Conservation (phyloP, 2,329 filamentous ascomycete species). For the Botrytis paeoniae region DNA sequence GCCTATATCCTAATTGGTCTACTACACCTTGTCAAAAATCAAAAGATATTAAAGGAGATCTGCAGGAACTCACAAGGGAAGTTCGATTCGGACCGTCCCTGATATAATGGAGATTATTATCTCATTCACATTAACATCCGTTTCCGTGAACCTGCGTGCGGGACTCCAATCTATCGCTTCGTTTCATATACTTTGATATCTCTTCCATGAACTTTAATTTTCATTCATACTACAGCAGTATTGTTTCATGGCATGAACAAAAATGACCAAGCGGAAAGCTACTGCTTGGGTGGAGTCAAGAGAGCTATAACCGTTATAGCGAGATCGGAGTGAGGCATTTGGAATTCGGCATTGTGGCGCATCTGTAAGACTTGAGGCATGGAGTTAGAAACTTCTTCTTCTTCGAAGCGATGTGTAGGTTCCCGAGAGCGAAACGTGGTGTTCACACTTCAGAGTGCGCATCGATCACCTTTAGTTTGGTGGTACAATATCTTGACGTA, state of each 20-base stretch:
- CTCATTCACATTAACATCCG: not conserved
- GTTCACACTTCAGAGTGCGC: not conserved
- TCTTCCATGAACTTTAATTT: not conserved
- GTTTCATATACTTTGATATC: constrained; percentile 6
- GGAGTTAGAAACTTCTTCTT: not conserved
- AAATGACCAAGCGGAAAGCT: constrained; percentile 1
- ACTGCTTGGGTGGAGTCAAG: not conserved
- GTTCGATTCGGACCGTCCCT: constrained; percentile 8
- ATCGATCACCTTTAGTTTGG: not conserved
- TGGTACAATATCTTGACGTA: not conserved
- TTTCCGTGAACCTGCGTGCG: not conserved
- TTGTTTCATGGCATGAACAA: not conserved
- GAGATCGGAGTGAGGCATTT: constrained; percentile 8
- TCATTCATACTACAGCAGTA: not conserved
- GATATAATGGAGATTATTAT: not conserved
- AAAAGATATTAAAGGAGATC: not conserved
- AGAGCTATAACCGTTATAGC: not conserved
- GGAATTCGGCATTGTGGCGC: not conserved
- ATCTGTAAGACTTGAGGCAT: constrained; percentile 4
- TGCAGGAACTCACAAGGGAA: constrained; percentile 1
- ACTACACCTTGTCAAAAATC: not conserved
- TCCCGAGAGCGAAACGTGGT: not conserved
- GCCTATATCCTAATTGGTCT: not conserved
- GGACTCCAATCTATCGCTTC: not conserved
- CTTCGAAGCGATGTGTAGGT: not conserved